These are phyloP conservation scores for Geotrichum aggregatum DNA, from an alignment of 1,139 yeast genomes.

Conservation along the genomic window DNA sequence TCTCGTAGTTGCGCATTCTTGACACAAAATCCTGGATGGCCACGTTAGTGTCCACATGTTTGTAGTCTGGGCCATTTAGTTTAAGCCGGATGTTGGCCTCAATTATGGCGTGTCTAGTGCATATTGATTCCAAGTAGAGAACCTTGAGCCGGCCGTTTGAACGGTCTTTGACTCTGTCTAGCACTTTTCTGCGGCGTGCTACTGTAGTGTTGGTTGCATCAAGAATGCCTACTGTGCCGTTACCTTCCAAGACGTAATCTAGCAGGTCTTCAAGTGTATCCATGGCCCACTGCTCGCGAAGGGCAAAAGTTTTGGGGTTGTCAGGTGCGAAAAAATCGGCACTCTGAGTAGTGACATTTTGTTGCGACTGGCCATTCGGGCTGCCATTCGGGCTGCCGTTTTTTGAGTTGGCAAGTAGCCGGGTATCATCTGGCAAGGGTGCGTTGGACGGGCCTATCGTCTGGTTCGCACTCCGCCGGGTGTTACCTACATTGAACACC, in stretches of 20 bases:
- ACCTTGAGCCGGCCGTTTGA: constrained; percentile 74
- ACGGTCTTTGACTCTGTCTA: constrained; percentile 65
- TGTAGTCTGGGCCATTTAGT: constrained; percentile 90
- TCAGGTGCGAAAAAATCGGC: constrained; percentile 87
- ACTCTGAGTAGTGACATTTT: constrained; percentile 33
- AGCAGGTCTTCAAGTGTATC: constrained; percentile 83
- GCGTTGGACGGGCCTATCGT: constrained; percentile 65
- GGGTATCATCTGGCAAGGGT: constrained; percentile 60
- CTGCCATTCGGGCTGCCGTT: neutral
- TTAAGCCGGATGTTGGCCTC: constrained; percentile 80
- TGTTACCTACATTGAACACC: constrained; percentile 91
- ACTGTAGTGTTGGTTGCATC: constrained; percentile 90
- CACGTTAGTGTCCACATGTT: constrained; percentile 72
- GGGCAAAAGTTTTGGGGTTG: constrained; percentile 57
- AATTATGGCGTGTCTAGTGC: constrained; percentile 72
- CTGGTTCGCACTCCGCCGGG: constrained; percentile 66
- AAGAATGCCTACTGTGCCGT: constrained; percentile 89
- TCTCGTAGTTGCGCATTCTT: constrained; percentile 76
- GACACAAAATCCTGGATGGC: constrained; percentile 81
- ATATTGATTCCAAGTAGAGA: constrained; percentile 78
- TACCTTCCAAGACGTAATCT: constrained; percentile 72
- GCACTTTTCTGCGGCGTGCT: constrained; percentile 61
- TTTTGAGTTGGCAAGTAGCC: neutral
- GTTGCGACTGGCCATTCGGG: constrained; percentile 7
- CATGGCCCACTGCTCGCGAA: constrained; percentile 94